These are phyloP conservation scores for Salix suchowensis DNA, from an alignment of 345 rosid genomes.

Conservation along the genomic window DNA sequence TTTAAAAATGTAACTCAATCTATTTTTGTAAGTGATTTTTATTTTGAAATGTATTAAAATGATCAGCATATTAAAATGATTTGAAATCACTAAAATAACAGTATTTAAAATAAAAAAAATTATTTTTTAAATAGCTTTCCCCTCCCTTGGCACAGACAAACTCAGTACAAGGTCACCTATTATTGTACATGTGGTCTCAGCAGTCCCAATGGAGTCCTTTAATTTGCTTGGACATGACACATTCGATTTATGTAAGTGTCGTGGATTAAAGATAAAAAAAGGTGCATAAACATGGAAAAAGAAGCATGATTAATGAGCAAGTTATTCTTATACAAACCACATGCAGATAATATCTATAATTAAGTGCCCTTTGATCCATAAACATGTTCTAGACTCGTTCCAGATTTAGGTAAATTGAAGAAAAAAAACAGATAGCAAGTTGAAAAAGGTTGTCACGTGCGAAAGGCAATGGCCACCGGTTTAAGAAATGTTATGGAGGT, in stretches of 20 bases:
- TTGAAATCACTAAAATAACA: too few relatives aligned
- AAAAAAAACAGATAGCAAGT: not conserved
- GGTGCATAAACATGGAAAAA: not conserved
- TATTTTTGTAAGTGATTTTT: too few relatives aligned
- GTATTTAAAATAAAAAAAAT: too few relatives aligned
- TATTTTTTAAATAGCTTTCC: not conserved
- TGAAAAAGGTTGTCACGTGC: not conserved
- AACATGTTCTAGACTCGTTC: not conserved
- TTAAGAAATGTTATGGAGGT: not conserved
- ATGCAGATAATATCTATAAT: not conserved
- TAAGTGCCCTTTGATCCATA: not conserved
- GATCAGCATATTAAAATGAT: too few relatives aligned
- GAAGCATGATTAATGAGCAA: not conserved
- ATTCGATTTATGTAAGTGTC: not conserved
- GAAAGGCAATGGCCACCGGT: not conserved
- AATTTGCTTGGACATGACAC: constrained; percentile 8
- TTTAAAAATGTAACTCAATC: too few relatives aligned
- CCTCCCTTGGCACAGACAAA: not conserved
- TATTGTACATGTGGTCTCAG: not conserved
- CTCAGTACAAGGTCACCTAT: not conserved
- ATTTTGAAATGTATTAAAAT: too few relatives aligned
- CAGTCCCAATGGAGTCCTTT: not conserved
- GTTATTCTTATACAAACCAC: not conserved
- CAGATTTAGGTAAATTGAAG: not conserved
- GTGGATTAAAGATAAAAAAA: not conserved